Evolutionary conservation across 805 yeast species (phyloP).

Genomic region (Candida gorgasii): DNA sequence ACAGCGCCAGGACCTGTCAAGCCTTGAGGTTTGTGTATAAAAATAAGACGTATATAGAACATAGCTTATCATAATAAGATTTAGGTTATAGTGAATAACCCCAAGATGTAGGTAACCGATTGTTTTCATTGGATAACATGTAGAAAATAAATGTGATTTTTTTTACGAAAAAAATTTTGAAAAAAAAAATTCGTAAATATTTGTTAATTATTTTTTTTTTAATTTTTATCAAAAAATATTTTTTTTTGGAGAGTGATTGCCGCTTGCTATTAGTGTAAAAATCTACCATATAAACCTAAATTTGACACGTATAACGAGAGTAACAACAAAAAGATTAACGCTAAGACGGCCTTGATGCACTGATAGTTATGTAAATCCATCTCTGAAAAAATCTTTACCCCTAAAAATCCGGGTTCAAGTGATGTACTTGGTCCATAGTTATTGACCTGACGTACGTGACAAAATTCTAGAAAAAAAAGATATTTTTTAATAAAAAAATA

Average conservation of each 20-base stretch:
- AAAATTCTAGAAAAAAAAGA: slow-evolving; percentile 4
- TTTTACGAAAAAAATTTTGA: slow-evolving; percentile 1
- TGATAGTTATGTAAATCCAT: too few species aligned
- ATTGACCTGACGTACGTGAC: slow-evolving; percentile 4
- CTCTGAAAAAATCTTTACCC: too few species aligned
- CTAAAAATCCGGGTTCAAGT: too few species aligned
- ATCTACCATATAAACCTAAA: neutral
- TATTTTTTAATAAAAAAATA: slow-evolving; percentile 5
- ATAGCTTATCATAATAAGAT: too few species aligned
- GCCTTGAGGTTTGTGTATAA: too few species aligned
- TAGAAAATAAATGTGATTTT: slow-evolving; percentile 1
- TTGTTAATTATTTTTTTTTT: neutral
- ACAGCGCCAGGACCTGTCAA: too few species aligned
- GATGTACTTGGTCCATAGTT: too few species aligned
- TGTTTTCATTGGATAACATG: slow-evolving; percentile 1
- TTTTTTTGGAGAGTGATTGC: neutral
- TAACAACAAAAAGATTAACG: too few species aligned
- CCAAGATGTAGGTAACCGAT: neutral
- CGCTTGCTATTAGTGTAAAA: neutral
- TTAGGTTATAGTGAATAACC: too few species aligned
- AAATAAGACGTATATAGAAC: too few species aligned
- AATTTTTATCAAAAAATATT: neutral
- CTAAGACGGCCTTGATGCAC: too few species aligned
- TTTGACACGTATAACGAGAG: too few species aligned
- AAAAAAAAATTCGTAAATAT: neutral